Conservation (phyloP, 202 grass and related monocot genomes). For the Hordeum pubiflorum region DNA sequence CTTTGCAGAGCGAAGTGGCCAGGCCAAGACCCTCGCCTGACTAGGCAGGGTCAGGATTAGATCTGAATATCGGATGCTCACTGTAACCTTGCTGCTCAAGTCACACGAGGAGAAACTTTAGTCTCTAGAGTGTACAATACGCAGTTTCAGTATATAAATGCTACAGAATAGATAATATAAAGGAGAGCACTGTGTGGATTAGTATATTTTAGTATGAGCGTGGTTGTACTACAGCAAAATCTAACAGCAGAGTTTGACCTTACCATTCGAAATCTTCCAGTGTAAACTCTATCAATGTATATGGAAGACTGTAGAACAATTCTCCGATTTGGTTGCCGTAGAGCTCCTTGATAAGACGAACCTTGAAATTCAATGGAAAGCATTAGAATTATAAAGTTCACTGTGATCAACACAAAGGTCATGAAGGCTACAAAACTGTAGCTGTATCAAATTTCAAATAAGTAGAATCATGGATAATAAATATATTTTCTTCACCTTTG, state of each 20-base stretch:
- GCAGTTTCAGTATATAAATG: background rate
- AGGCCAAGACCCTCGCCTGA: conserved; percentile 78
- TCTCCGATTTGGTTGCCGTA: conserved; percentile 92
- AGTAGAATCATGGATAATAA: background rate
- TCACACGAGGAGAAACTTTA: conserved; percentile 2
- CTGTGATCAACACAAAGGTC: background rate
- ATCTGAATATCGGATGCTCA: conserved; percentile 75
- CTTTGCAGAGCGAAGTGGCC: conserved; percentile 67
- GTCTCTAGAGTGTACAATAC: background rate
- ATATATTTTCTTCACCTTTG: background rate
- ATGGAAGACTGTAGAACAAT: conserved; percentile 71
- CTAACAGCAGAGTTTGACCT: conserved; percentile 9
- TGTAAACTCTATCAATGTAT: conserved; percentile 81
- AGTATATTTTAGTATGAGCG: background rate
- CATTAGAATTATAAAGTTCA: conserved; percentile 12
- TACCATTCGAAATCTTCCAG: conserved; percentile 94
- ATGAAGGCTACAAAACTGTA: background rate
- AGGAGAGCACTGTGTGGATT: background rate
- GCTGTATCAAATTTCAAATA: background rate
- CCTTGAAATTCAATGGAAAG: conserved; percentile 49
- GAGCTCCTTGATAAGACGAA: conserved; percentile 86
- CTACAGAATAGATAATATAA: conserved; percentile 9
- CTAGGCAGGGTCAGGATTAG: conserved; percentile 60
- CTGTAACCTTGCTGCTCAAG: conserved; percentile 76
- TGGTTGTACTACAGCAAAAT: background rate